These are phyloP conservation scores for Ilex aquifolium DNA, from an alignment of 257 asterid species.

Conservation along the genomic window DNA sequence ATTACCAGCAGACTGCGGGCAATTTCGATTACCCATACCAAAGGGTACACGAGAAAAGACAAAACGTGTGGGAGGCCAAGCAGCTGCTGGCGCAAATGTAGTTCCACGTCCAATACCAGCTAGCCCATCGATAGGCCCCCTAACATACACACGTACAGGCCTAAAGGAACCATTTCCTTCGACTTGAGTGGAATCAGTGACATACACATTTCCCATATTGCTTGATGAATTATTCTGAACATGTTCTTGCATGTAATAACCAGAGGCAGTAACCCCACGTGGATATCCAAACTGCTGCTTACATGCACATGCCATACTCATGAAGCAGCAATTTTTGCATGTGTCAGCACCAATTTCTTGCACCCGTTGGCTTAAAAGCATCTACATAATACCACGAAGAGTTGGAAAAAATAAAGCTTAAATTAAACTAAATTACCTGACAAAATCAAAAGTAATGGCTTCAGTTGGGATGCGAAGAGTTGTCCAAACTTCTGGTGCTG, in stretches of 20 bases:
- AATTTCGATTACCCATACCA: slow-evolving; percentile 75
- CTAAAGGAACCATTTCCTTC: slow-evolving; percentile 75
- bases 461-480: neutral
- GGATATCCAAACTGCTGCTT: slow-evolving; percentile 65
- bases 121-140: slow-evolving; percentile 85
- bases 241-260: slow-evolving; percentile 68
- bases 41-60: slow-evolving; percentile 98
- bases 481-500: neutral
- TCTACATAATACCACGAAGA: slow-evolving; percentile 35
- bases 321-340: slow-evolving; percentile 77
- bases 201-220: slow-evolving; percentile 58
- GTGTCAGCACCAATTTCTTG: slow-evolving; percentile 87
- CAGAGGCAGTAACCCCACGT: slow-evolving; percentile 47
- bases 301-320: slow-evolving; percentile 73
- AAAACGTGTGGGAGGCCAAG: slow-evolving; percentile 96
- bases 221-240: slow-evolving; percentile 52
- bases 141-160: slow-evolving; percentile 79
- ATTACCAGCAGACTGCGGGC: slow-evolving; percentile 65
- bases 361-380: slow-evolving; percentile 90
- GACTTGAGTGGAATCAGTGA: slow-evolving; percentile 63
- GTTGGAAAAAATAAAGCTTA: neutral
- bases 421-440: neutral
- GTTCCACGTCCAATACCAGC: slow-evolving; percentile 96
- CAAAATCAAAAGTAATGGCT: neutral
- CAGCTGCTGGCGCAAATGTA: slow-evolving; percentile 69